These are phyloP conservation scores for Hansenula sp. DNA, from an alignment of 1,139 yeast genomes.

Conservation along the genomic window DNA sequence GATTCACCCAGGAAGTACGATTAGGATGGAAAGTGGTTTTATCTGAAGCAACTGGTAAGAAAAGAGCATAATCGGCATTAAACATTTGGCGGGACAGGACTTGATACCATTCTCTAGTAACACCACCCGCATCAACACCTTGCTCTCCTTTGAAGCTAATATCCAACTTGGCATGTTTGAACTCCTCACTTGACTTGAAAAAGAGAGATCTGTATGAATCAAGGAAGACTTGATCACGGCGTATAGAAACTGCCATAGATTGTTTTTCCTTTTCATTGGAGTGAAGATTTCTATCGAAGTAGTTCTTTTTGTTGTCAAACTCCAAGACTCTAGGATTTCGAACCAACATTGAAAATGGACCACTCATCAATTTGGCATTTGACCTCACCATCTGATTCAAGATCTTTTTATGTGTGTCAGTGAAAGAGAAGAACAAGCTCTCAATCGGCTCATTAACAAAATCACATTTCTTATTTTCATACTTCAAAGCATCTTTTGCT, in stretches of 20 bases:
- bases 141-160: conserved; percentile 88
- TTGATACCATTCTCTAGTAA: conserved; percentile 97
- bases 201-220: conserved; percentile 86
- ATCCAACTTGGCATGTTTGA: conserved; percentile 70
- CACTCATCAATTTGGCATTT: conserved; percentile 93
- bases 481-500: conserved; percentile 54
- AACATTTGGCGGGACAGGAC: conserved; percentile 93
- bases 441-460: conserved; percentile 76
- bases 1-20: conserved; percentile 87
- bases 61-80: conserved; percentile 92
- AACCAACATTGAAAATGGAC: conserved; percentile 89
- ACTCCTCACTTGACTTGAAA: conserved; percentile 74
- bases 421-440: conserved; percentile 76
- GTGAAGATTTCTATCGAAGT: conserved; percentile 73
- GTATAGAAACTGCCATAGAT: conserved; percentile 60
- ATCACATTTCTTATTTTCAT: conserved; percentile 58
- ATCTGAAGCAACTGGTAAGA: conserved; percentile 89
- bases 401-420: conserved; percentile 86
- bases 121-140: conserved; percentile 98
- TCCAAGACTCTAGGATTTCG: conserved; percentile 88
- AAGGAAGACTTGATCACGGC: conserved; percentile 88
- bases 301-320: conserved; percentile 89
- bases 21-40: conserved; percentile 95
- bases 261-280: conserved; percentile 39
- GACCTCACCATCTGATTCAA: conserved; percentile 89